phyloP scores from a whole-genome alignment of 345 rosid genomes.

The Hirschfeldia incana region DNA sequence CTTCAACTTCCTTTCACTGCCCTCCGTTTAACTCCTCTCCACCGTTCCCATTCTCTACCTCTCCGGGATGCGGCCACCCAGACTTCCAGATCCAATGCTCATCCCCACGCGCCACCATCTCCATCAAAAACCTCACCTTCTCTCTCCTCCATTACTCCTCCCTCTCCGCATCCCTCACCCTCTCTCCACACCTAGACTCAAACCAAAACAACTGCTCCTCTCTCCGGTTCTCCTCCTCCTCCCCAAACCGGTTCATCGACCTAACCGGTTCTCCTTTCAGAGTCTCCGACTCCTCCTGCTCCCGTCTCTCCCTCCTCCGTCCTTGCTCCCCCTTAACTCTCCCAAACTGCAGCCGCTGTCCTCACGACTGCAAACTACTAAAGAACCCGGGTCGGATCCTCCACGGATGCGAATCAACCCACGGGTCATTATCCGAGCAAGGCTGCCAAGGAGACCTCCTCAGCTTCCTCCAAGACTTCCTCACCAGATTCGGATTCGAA shows the following conservation, averaged over 20 bases:
- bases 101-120: constrained; percentile 56
- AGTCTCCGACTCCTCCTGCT: constrained; percentile 71
- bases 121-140: constrained; percentile 65
- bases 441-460: constrained; percentile 68
- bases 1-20: constrained; percentile 44
- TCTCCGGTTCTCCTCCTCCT: constrained; percentile 37
- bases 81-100: constrained; percentile 70
- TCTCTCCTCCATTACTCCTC: constrained; percentile 50
- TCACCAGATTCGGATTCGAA: constrained; percentile 53
- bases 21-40: constrained; percentile 71
- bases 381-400: constrained; percentile 61
- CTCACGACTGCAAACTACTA: constrained; percentile 61
- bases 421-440: constrained; percentile 44
- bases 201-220: constrained; percentile 32
- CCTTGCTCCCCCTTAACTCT: constrained; percentile 54
- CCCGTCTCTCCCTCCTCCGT: constrained; percentile 66
- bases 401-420: constrained; percentile 57
- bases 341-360: constrained; percentile 63
- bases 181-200: constrained; percentile 7
- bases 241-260: constrained; percentile 50
- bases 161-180: constrained; percentile 55
- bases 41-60: constrained; percentile 70
- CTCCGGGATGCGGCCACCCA: constrained; percentile 85
- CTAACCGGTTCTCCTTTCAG: constrained; percentile 73
- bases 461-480: constrained; percentile 48